Base-by-base conservation (phyloP, 345 rosid species). In the Eucalyptus urophylla region DNA sequence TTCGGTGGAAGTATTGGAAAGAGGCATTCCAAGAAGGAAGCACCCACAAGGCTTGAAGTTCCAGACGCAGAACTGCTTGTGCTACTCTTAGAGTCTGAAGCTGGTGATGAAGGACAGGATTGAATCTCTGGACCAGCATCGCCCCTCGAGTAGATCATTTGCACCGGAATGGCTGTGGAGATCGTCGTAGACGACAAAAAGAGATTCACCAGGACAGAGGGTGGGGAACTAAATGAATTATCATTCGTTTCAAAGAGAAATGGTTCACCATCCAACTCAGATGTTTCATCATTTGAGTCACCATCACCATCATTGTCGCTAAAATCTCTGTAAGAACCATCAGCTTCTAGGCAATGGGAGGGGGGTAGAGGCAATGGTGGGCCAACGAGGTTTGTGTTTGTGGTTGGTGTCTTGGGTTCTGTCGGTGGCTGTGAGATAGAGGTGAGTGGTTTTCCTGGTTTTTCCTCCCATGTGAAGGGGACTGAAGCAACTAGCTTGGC, bases 21-120 rank as follows among this genome's bases (percentile, higher is more conserved):
- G 89, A 97, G 96, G 91, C 94, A 93, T 92, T 96, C 98, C 94
- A 97, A 91, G 92, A 97, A 95, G n/a, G 96, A 92, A 88, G 94
- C 86, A 56, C 99, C 98, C 88, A 91, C 96, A 25, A 92, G 96
- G 91, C 96, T 94, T 62, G 98, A 92, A 60, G 90, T 89, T 86
- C 97, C 95, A 4, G 97, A 95, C 85, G 90, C 95, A 90, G 94
- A 94, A 91, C 99, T 97, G 94, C 96, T 93, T 25, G 90, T 93
- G 90, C 94, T 96, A 89, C 94, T 92, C 87, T 94, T 95, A 58
- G 93, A 90, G 89, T 95, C 96, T 24, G 94, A 94, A 94, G 89
- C 92, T 47, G 96, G 96, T 11, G 97, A 93, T 27, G 94, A 89
- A 80, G 94, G 93, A 85, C 94, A 93, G 53, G 65, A 89, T 37